Base-by-base conservation (phyloP, 805 yeast genomes). In the Kodamaea lidongshanica region DNA sequence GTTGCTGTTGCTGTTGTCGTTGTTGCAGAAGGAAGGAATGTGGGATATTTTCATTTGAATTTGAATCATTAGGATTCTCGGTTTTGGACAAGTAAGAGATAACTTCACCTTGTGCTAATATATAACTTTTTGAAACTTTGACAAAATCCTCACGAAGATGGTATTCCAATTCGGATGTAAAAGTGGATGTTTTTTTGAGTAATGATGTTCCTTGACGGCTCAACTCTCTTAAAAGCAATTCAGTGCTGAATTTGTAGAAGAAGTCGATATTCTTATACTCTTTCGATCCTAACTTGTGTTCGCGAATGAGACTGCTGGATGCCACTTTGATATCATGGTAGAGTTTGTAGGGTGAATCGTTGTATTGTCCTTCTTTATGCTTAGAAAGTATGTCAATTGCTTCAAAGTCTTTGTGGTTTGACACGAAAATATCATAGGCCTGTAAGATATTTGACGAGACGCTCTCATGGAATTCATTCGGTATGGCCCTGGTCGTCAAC, bases 241-340 rank as follows among this genome's bases (percentile, higher is more conserved):
- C 87, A 4, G 76, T 67, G 1, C 79, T 56, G 35, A 76, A 70
- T 44, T 71, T 75, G 56, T 69, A 80, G 45, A 77, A 79, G 27
- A 64, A 65, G 46, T 83, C 89, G 27, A 78, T 64, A 36, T 67
- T 56, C 11, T 55, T 53, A 41, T 82, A 81, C 3, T 52, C 50
- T 4, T 54, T 45, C 2, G 72, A 50, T 1, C 81, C 80, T 12
- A 72, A 59, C 13, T 67, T 65, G 34, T 66, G 58, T 22, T 65
- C 56, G 24, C 65, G 56, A 15, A 80, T 62, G 19, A 62, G 53
- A n/a, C 64, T 45, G 8, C 72, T 64, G 20, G 77, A 58, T 0
- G 77, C 72, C 11, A 78, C 54, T 36, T 69, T 77, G 25, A 83
- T 47, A 50, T 83, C 94, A 45, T 82, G 89, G 44, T 64, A 81